Evolutionary conservation across 2,329 filamentous ascomycete genomes (phyloP).

Genomic region (Aspergillus novoparasiticus): DNA sequence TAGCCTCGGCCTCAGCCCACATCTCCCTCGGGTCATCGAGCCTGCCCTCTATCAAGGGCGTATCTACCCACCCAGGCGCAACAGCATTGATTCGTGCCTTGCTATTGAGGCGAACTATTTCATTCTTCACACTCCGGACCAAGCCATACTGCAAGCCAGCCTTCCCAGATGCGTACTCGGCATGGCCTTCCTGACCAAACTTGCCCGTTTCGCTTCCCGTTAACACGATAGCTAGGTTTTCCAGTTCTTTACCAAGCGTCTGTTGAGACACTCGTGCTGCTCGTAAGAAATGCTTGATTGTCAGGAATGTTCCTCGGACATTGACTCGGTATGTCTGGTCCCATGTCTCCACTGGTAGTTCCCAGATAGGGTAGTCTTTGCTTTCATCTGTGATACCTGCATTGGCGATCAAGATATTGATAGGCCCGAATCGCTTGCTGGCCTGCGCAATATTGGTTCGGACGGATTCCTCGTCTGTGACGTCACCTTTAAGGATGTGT

Average conservation of each 20-base stretch:
- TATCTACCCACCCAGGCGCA: constrained; percentile 53
- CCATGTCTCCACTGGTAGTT: constrained; percentile 55
- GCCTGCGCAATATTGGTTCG: constrained; percentile 44
- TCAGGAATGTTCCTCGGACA: constrained; percentile 56
- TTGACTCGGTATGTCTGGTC: constrained; percentile 55
- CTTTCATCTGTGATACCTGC: constrained; percentile 56
- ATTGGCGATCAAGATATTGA: constrained; percentile 57
- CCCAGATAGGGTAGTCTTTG: constrained; percentile 55
- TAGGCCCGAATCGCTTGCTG: constrained; percentile 49
- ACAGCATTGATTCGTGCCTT: constrained; percentile 58
- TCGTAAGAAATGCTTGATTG: constrained; percentile 58
- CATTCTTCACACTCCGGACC: constrained; percentile 56
- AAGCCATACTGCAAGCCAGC: constrained; percentile 57
- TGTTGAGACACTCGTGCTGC: constrained; percentile 46
- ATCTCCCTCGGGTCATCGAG: constrained; percentile 54
- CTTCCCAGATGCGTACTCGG: constrained; percentile 56
- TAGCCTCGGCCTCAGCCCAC: constrained; percentile 54
- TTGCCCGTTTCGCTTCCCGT: constrained; percentile 57
- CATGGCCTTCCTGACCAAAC: constrained; percentile 54
- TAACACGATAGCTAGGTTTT: constrained; percentile 56
- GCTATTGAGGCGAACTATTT: constrained; percentile 55
- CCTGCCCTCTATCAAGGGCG: constrained; percentile 51
- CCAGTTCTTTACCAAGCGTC: constrained; percentile 41
- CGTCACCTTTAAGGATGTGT: constrained; percentile 50
- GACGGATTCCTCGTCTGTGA: constrained; percentile 52